Percentiles rank a stretch among this genome's conserved stretches.
These are phyloP conservation scores for Sclerotinia glacialis DNA, from an alignment of 2,329 filamentous ascomycete species.

Conservation along the genomic window DNA sequence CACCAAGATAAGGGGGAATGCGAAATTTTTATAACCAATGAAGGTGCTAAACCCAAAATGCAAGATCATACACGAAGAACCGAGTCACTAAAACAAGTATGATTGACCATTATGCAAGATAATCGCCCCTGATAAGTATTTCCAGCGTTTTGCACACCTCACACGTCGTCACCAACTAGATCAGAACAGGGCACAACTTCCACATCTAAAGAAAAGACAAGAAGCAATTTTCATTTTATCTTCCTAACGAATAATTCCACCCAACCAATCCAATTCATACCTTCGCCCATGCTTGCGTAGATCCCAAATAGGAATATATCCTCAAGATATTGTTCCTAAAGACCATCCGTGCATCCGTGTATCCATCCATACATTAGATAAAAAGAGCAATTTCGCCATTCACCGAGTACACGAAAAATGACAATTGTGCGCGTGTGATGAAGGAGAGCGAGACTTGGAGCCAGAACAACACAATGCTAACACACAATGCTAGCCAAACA, in stretches of 20 bases:
- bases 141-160: not conserved
- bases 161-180: not conserved
- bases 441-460: not conserved
- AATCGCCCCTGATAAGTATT: not conserved
- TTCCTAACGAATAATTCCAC: conserved; percentile 10
- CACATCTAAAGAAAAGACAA: not conserved
- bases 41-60: not conserved
- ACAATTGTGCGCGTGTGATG: not conserved
- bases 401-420: conserved; percentile 1
- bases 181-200: not conserved
- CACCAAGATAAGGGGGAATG: not conserved
- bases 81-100: not conserved
- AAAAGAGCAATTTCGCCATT: conserved; percentile 15
- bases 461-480: conserved; percentile 11
- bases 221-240: not conserved
- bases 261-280: conserved; percentile 2
- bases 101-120: not conserved
- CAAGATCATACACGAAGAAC: too few relatives aligned
- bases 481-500: conserved; percentile 7
- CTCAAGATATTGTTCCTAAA: conserved; percentile 6
- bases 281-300: conserved; percentile 10
- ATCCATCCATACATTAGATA: conserved; percentile 15
- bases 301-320: not conserved
- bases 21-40: not conserved
- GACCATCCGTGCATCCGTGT: not conserved